Base-by-base conservation (phyloP, 2,329 filamentous ascomycete genomes). In the Penicillium italicum region DNA sequence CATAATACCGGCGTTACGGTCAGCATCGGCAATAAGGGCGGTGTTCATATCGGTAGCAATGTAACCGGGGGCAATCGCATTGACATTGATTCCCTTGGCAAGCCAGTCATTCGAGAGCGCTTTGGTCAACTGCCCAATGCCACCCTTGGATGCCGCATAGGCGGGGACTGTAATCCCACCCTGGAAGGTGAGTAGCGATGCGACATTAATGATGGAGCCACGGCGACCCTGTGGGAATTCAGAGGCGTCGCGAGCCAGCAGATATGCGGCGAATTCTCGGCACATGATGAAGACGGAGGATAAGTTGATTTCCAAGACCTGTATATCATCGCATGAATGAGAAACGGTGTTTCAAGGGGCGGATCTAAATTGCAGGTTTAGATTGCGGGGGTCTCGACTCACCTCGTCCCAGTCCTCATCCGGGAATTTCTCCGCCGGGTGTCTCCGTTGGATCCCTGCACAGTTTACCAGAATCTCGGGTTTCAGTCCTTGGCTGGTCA, bases 251-350 rank as follows among this genome's bases (percentile, higher is more conserved):
- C 66, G 69, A 10, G 66, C 56, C 9, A 73, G 59, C 16, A 73
- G 53, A 34, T 70, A 72, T 20, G 69, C 69, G 36, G 69, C 71
- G 16, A 73, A 73, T 59, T 73, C 71, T 38, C 71, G 71, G 46
- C 68, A 69, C 9, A 74, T 62, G 2, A 64, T 84, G 76, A 96
- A 96, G 51, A 94, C 89, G 41, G 88, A 82, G 68, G 83, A 88
- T 43, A 96, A 84, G 76, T 97, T 97, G 47, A 96, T 88, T 78
- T 96, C 89, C 40, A 96, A 78, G 30, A 96, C 88, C 81, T 81
- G 50, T 28, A 31, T 10, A 34, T 34, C 8, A 9, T 53, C 33
- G 18, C 12, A 41, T 11, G 14, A 43, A 33, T 49, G 6, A 40
- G 31, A n/a, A 3, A 38, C 45, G 1, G 14, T 34, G 43, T 45